Percentiles rank a stretch among this genome's conserved stretches.
phyloP scores from a whole-genome alignment of 768 basidiomycete genomes.

The Suillus subaureus region DNA sequence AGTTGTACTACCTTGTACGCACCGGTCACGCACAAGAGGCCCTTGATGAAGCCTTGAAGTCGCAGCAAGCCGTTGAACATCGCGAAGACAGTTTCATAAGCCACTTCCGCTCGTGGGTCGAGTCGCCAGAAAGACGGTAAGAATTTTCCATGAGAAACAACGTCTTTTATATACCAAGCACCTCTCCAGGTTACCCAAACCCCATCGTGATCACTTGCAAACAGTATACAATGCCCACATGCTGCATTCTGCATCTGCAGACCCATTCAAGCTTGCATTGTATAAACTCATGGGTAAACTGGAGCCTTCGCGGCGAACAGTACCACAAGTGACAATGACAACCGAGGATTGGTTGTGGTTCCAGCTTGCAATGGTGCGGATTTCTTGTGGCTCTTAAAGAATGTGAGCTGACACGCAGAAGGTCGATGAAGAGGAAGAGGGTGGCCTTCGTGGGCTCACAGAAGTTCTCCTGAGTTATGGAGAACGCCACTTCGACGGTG shows the following conservation, averaged over 20 bases:
- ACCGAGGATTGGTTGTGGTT: conserved; percentile 99
- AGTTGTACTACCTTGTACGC: conserved; percentile 89
- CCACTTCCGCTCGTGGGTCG: conserved; percentile 82
- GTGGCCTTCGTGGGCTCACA: conserved; percentile 69
- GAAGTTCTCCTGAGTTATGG: conserved; percentile 81
- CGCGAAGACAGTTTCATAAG: conserved; percentile 83
- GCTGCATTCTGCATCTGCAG: conserved; percentile 82
- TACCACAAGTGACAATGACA: conserved; percentile 83
- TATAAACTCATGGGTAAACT: conserved; percentile 96
- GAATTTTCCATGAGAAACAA: conserved; percentile 18
- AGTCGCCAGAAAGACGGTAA: conserved; percentile 77
- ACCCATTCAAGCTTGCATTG: conserved; percentile 94
- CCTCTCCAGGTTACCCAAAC: conserved; percentile 59
- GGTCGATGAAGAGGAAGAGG: conserved; percentile 83
- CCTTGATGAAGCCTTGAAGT: conserved; percentile 68
- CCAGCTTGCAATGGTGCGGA: conserved; percentile 80
- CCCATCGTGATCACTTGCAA: conserved; percentile 79
- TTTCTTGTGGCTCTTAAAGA: background rate
- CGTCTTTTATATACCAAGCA: conserved; percentile 3
- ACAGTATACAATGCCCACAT: conserved; percentile 85
- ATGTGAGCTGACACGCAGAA: conserved; percentile 25
- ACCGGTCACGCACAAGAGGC: conserved; percentile 85
- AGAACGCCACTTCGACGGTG: conserved; percentile 77
- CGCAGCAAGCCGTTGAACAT: conserved; percentile 71
- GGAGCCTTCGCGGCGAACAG: conserved; percentile 77